Conservation (phyloP, 106 monocot genomes). For the Phalaenopsis equestris region DNA sequence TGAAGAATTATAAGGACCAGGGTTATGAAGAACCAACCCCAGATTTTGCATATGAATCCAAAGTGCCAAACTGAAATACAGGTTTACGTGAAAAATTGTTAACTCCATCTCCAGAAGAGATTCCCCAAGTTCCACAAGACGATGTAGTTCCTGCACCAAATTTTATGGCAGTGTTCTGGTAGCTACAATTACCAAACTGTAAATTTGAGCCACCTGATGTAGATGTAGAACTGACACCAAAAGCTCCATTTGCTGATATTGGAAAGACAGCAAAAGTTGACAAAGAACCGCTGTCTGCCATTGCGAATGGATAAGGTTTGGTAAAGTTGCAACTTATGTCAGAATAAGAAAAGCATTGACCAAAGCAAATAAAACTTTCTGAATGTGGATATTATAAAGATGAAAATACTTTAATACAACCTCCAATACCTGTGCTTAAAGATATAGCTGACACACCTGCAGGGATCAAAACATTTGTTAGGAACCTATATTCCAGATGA, state of each 20-base stretch:
- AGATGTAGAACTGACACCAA: background rate
- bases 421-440: background rate
- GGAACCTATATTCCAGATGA: background rate
- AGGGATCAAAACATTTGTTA: conserved; percentile 4
- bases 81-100: background rate
- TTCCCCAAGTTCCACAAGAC: background rate
- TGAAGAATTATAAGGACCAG: conserved; percentile 22
- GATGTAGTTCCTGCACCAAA: background rate
- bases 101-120: background rate
- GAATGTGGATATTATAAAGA: background rate
- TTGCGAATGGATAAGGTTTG: background rate
- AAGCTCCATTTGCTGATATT: background rate
- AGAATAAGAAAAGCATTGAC: background rate
- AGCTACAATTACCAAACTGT: background rate
- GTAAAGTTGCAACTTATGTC: background rate
- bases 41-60: background rate
- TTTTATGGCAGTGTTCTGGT: background rate
- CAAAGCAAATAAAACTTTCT: background rate
- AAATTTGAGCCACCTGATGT: background rate
- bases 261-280: background rate
- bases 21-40: background rate
- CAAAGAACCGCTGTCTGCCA: background rate
- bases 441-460: background rate
- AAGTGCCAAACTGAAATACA: background rate
- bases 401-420: background rate